Evolutionary conservation across 2,329 filamentous ascomycete species (phyloP), one percentile per base, ranked within the genome.

Genomic region (Orbilia quercus): DNA sequence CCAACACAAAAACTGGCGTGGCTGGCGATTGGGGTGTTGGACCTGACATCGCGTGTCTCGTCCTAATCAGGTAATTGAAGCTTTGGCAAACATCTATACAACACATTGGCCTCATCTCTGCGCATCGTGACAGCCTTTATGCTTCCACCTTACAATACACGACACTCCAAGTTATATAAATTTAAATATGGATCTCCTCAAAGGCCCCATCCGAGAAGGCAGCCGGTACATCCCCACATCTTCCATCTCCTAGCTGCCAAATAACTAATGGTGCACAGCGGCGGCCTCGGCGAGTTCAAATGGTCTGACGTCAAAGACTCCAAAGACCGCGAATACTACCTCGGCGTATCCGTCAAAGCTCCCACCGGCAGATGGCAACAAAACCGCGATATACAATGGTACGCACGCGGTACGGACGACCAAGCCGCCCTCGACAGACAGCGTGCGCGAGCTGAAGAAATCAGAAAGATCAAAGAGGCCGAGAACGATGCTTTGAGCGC

Each of bases 301-400:
- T 98, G 95, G 95, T 91, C 94, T 76, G 92, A 97, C 77, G 94
- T 99, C 79, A 90, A 94, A 80, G 88, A 85, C 76, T 96, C 92
- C 54, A 83, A 86, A 20, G 93, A 96, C 79, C 92, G 95, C 81
- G 93, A 99, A 81, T 96, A 89, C 80, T 90, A 90, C 80, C 89
- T 97, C 6, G 93, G 93, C 58, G 93, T 97, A 82, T 95, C 91
- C 70, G 82, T 97, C 69, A 96, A 94, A 84, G 93, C 93, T 0
- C 91, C 93, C 0, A 92, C 96, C 2, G 93, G 93, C 6, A 90
- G 93, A 76, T 97, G 93, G 93, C 91, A 95, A 78, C 89, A 94
- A 79, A 89, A 90, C 6, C 88, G 88, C 71, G 88, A 90, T 78
- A 81, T 90, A 11, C 82, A 82, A 77, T 89, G 88, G 88, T 90